A percentile compares a stretch with the other conserved stretches of the same genome.
phyloP scores from a whole-genome alignment of 805 yeast genomes.

The Teunomyces lycoperdinae region DNA sequence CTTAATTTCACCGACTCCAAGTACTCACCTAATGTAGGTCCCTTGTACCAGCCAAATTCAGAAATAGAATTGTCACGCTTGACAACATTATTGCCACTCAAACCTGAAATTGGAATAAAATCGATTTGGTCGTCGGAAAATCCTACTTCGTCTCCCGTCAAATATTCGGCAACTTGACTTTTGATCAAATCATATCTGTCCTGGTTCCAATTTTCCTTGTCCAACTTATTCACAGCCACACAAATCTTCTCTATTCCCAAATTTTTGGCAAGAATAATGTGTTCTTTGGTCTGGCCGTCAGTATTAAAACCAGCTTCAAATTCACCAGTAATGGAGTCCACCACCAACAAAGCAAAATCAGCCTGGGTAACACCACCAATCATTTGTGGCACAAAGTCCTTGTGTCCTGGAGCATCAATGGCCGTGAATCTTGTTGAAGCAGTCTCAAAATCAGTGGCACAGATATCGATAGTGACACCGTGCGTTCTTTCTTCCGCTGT shows the following conservation, averaged over 20 bases:
- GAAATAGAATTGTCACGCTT: slow-evolving; percentile 29
- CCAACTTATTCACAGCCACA: slow-evolving; percentile 71
- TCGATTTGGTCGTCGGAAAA: slow-evolving; percentile 40
- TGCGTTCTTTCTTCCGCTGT: slow-evolving; percentile 70
- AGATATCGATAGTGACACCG: slow-evolving; percentile 79
- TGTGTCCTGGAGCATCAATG: slow-evolving; percentile 84
- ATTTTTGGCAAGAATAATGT: slow-evolving; percentile 62
- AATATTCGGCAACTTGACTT: slow-evolving; percentile 47
- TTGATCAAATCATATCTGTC: slow-evolving; percentile 51
- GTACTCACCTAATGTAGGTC: slow-evolving; percentile 41
- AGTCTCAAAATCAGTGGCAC: slow-evolving; percentile 66
- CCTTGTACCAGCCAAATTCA: slow-evolving; percentile 47
- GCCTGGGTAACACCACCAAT: slow-evolving; percentile 81
- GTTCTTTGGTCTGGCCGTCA: slow-evolving; percentile 79
- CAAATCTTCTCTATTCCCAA: slow-evolving; percentile 62
- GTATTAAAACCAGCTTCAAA: slow-evolving; percentile 67
- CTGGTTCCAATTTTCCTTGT: slow-evolving; percentile 56
- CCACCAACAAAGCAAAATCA: slow-evolving; percentile 68
- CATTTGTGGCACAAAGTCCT: slow-evolving; percentile 82
- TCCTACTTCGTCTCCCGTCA: slow-evolving; percentile 50
- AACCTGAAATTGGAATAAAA: slow-evolving; percentile 70
- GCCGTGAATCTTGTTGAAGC: slow-evolving; percentile 55
- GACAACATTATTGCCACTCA: slow-evolving; percentile 64
- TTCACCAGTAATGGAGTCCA: slow-evolving; percentile 63
- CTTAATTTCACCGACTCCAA: slow-evolving; percentile 33